Conservation (phyloP, 352 stramenopile genomes). For the Phytophthora brassicae region DNA sequence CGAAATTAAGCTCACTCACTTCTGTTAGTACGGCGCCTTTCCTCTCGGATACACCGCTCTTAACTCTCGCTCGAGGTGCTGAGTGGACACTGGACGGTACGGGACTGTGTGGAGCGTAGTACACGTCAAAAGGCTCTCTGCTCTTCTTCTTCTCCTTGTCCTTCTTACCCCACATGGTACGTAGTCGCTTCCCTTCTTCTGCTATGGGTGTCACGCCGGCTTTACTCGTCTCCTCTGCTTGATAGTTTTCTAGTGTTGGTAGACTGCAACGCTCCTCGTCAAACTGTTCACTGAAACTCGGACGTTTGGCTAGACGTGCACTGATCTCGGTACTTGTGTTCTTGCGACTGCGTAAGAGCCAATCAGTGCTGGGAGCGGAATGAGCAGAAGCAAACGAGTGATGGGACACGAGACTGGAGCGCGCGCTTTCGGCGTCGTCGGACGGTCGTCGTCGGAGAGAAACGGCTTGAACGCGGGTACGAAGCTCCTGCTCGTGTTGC, state of each 20-base stretch:
- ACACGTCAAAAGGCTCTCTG: too few relatives aligned
- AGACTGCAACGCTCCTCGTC: slow-evolving; percentile 59
- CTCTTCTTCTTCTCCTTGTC: slow-evolving; percentile 9
- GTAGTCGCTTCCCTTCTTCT: not conserved
- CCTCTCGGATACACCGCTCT: slow-evolving; percentile 31
- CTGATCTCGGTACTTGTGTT: slow-evolving; percentile 1
- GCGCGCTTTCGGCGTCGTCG: slow-evolving; percentile 32
- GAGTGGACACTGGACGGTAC: slow-evolving; percentile 23
- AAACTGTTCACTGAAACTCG: slow-evolving; percentile 48
- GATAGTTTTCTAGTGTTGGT: slow-evolving; percentile 48
- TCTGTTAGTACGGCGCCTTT: slow-evolving; percentile 65
- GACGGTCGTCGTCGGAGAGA: slow-evolving; percentile 45
- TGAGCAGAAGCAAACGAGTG: slow-evolving; percentile 39
- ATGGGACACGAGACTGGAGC: slow-evolving; percentile 45
- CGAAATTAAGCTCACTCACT: slow-evolving; percentile 47
- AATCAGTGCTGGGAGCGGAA: slow-evolving; percentile 21
- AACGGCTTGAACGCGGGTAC: slow-evolving; percentile 51
- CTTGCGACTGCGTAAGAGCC: slow-evolving; percentile 23
- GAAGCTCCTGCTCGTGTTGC: slow-evolving; percentile 33
- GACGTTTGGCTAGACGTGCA: slow-evolving; percentile 38
- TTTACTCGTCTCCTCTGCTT: slow-evolving; percentile 18
- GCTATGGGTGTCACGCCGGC: not conserved
- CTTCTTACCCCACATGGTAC: slow-evolving; percentile 12
- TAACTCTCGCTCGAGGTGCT: slow-evolving; percentile 14
- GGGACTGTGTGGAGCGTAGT: slow-evolving; percentile 38